Base-by-base conservation (phyloP, 2,329 filamentous ascomycete genomes). In the Penicillium sp. region DNA sequence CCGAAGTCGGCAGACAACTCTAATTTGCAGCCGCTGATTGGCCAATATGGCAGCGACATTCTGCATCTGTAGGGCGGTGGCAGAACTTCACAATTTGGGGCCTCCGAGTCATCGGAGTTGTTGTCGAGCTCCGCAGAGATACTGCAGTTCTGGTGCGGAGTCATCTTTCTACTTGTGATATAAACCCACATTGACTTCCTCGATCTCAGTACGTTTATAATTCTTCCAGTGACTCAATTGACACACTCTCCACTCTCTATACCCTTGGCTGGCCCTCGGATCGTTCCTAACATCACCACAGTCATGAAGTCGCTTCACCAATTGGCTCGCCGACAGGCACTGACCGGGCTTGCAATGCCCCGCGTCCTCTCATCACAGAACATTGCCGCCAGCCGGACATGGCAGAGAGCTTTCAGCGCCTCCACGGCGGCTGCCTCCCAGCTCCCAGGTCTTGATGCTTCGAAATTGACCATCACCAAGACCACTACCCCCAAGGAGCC, bases 401-500 rank as follows among this genome's bases (percentile, higher is more conserved):
- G 76, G 77, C 78, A 77, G 73, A 76, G 79, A 67, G 69, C 71
- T 46, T 84, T 82, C 73, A 83, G 78, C 71, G 61, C 61, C 49
- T 70, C 69, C 29, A 61, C 70, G 23, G 60, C 65, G 48, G 60
- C 69, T 46, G 68, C 69, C 21, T 71, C 72, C 35, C 67, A 73
- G 54, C 83, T 87, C 33, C 82, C 84, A 55, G 86, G 85, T 56
- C 84, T 97, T 64, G 91, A 97, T 75, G 79, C 89, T n/a, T 84
- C 86, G 40, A 89, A 88, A 76, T 85, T 97, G 59, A 80, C 82
- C 49, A 82, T 97, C 70, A 87, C 86, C 58, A 86, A 88, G 78
- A 95, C 90, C 1, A 84, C 81, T 8, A 86, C 83, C 4, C 94
- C 93, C 12, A 94, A 93, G 77, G 74, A 83, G 31, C 81, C 93